Conservation (phyloP, 2,329 filamentous ascomycete genomes). For the Geoglossum cookeanum region DNA sequence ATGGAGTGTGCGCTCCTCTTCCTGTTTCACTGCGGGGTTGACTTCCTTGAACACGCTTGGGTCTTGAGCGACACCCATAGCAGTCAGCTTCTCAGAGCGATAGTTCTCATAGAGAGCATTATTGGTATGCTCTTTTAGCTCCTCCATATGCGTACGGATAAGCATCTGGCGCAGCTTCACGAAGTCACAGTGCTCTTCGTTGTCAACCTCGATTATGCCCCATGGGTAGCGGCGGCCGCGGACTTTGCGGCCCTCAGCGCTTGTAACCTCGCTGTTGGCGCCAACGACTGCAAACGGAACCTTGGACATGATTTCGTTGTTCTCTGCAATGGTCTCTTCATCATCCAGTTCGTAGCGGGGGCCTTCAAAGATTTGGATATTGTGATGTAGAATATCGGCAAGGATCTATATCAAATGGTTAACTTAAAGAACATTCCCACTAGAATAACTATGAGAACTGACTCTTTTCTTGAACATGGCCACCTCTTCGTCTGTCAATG, state of each 20-base stretch:
- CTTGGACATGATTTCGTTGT: constrained; percentile 99
- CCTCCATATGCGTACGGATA: constrained; percentile 99
- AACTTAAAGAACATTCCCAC: background rate
- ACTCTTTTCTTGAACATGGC: constrained; percentile 88
- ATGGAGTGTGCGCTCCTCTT: constrained; percentile 93
- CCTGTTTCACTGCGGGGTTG: constrained; percentile 99
- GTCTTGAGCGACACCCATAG: constrained; percentile 97
- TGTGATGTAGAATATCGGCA: constrained; percentile 89
- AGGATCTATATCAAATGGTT: constrained; percentile 47
- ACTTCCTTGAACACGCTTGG: constrained; percentile 99
- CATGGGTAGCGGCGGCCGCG: constrained; percentile 93
- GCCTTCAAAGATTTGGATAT: constrained; percentile 97
- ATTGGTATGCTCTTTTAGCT: constrained; percentile 99
- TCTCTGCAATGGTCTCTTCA: constrained; percentile 98
- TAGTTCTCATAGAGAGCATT: constrained; percentile 99
- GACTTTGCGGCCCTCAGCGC: constrained; percentile 82
- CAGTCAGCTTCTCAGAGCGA: constrained; percentile 96
- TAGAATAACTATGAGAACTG: constrained; percentile 24
- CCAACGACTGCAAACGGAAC: constrained; percentile 96
- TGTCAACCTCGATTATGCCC: constrained; percentile 98
- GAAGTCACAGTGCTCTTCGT: constrained; percentile 99
- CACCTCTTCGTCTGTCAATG: constrained; percentile 93
- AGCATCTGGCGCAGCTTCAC: constrained; percentile 99
- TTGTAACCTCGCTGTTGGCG: constrained; percentile 85
- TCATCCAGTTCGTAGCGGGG: constrained; percentile 97